These are phyloP conservation scores for Pythium rishiriense DNA, from an alignment of 352 stramenopile genomes.

Conservation along the genomic window DNA sequence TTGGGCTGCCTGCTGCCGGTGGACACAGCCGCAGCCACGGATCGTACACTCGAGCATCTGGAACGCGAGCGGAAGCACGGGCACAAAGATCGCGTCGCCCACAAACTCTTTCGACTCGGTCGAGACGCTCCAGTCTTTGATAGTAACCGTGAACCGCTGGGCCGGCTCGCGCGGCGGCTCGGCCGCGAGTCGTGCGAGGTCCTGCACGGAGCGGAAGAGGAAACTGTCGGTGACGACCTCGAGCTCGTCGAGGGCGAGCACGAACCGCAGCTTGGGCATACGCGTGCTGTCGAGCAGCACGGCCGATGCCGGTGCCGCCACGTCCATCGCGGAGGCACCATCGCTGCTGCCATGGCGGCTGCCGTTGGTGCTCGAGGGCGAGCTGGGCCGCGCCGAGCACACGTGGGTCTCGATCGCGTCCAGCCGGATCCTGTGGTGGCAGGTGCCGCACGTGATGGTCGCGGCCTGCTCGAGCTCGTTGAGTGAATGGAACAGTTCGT, in stretches of 20 bases:
- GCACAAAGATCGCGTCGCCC: constrained; percentile 62
- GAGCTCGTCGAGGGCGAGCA: constrained; percentile 51
- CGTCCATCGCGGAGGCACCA: background rate
- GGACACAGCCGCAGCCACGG: constrained; percentile 52
- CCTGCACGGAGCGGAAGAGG: constrained; percentile 30
- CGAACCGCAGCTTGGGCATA: constrained; percentile 35
- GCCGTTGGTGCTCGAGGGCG: background rate
- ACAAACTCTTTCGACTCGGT: constrained; percentile 70
- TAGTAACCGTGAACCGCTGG: constrained; percentile 30
- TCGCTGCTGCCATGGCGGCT: constrained; percentile 8
- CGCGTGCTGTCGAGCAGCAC: constrained; percentile 23
- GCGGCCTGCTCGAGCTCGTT: constrained; percentile 56
- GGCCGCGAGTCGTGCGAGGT: constrained; percentile 14
- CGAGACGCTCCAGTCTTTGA: constrained; percentile 47
- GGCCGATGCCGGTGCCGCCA: background rate
- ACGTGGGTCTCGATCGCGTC: constrained; percentile 59
- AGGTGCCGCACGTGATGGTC: constrained; percentile 60
- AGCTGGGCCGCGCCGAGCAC: constrained; percentile 17
- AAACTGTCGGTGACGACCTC: constrained; percentile 49
- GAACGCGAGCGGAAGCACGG: constrained; percentile 59
- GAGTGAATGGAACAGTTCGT: constrained; percentile 50
- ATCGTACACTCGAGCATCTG: constrained; percentile 75
- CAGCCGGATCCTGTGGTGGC: constrained; percentile 55
- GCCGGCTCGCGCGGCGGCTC: constrained; percentile 6
- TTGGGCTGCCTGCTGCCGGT: constrained; percentile 9